phyloP scores from a whole-genome alignment of 768 basidiomycete genomes.

The Macrolepiota albuminosa region DNA sequence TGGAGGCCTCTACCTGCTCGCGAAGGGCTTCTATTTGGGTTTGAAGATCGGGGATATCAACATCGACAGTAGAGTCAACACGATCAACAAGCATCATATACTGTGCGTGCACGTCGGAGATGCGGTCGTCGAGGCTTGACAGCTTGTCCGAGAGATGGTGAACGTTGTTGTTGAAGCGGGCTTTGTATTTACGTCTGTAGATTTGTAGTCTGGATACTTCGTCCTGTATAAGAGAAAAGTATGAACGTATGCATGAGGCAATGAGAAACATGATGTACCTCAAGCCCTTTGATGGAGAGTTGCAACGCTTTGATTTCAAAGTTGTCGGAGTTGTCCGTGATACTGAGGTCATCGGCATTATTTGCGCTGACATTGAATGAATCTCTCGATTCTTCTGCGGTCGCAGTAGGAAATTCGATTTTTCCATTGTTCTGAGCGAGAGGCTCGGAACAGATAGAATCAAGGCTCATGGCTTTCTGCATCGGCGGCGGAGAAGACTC shows the following conservation, averaged over 20 bases:
- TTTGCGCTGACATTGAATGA: not conserved
- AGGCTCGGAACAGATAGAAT: conserved; percentile 13
- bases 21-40: conserved; percentile 34
- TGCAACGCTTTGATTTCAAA: conserved; percentile 9
- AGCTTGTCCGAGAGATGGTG: conserved; percentile 36
- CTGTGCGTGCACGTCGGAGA: conserved; percentile 33
- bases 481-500: not conserved
- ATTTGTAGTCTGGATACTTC: conserved; percentile 35
- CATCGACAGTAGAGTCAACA: conserved; percentile 24
- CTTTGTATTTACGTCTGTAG: conserved; percentile 36
- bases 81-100: conserved; percentile 31
- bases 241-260: not conserved
- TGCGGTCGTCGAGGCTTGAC: conserved; percentile 32
- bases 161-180: conserved; percentile 36
- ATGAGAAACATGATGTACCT: conserved; percentile 14
- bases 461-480: conserved; percentile 14
- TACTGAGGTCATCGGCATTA: not conserved
- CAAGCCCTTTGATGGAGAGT: conserved; percentile 10
- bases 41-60: conserved; percentile 30
- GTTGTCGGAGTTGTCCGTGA: not conserved
- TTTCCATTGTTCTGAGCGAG: not conserved
- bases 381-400: not conserved
- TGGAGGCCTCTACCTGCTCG: conserved; percentile 19
- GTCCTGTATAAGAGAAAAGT: conserved; percentile 16
- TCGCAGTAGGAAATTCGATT: not conserved